Evolutionary conservation across 352 stramenopile species (phyloP).

Genomic region (Globisporangium solare): DNA sequence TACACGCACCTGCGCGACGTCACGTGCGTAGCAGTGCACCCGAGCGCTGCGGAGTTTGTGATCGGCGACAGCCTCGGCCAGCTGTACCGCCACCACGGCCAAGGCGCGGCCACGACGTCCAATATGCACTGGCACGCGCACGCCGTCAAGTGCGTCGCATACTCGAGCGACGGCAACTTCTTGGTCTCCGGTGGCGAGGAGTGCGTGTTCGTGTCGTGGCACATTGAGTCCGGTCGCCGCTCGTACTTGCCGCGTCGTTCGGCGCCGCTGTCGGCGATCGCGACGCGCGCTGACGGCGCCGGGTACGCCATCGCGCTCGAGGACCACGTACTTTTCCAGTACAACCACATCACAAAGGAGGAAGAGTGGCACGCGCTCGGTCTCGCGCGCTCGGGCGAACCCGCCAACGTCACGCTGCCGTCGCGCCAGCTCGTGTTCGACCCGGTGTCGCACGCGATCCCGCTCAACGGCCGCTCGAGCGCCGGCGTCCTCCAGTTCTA

Average conservation of each 20-base stretch:
- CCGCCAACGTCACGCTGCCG: conserved; percentile 36
- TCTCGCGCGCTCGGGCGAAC: conserved; percentile 47
- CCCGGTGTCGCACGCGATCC: conserved; percentile 48
- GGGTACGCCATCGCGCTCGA: conserved; percentile 63
- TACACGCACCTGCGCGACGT: conserved; percentile 45
- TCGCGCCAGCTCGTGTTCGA: conserved; percentile 58
- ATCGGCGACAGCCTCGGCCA: conserved; percentile 63
- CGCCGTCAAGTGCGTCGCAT: conserved; percentile 61
- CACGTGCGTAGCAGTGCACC: conserved; percentile 57
- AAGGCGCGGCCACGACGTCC: conserved; percentile 20
- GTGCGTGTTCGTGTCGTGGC: conserved; percentile 84
- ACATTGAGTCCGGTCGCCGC: conserved; percentile 69
- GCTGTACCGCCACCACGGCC: conserved; percentile 50
- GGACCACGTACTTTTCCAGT: conserved; percentile 77
- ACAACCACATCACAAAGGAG: conserved; percentile 73
- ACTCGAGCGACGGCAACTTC: conserved; percentile 72
- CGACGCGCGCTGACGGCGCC: conserved; percentile 38
- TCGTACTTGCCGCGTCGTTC: conserved; percentile 77
- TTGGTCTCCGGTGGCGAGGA: conserved; percentile 83
- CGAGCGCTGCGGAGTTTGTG: conserved; percentile 44
- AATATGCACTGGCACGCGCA: conserved; percentile 89
- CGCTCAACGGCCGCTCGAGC: conserved; percentile 58
- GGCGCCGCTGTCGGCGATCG: conserved; percentile 49
- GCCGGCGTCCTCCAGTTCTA: conserved; percentile 78
- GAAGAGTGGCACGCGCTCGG: conserved; percentile 71